Base-by-base conservation (phyloP, 2,329 filamentous ascomycete genomes). In the Colletotrichum gloeosporioides region DNA sequence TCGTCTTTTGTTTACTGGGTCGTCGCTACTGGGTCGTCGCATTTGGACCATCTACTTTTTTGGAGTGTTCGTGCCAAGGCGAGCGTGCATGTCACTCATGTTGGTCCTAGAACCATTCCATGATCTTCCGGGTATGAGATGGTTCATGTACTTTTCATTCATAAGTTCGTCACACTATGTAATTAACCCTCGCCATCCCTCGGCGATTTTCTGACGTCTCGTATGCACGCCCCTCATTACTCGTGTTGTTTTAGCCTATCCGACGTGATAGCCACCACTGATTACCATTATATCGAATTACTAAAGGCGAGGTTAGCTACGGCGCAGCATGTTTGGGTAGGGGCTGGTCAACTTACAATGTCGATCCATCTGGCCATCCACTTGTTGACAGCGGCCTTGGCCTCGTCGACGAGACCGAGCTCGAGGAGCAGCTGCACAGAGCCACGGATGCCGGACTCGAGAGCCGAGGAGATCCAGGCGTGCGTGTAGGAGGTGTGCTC, bases 401-500 rank as follows among this genome's bases (percentile, higher is more conserved):
- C 93, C 83, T 94, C 93, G 81, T 94, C 93, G 1, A 94, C 92
- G 61, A 94, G 82, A 0, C 93, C 93, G 80, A 94, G 84, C 80
- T 92, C 90, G 22, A 94, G 84, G 82, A 94, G 83, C 76, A 94
- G 78, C 83, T 95, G 92, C 6, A 92, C 88, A 0, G 91, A 91
- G 0, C 93, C 92, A 2, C 93, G 86, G 3, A 95, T 90, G 0
- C 92, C 93, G 13, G 90, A 93, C 80, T 95, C 93, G 6, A 95
- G 84, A 1, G 93, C 93, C 4, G 89, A 91, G 36, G 90, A 89
- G 66, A 94, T 93, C 93, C 92, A 95, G 2, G 92, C 93, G 80
- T 95, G 93, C 0, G 93, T 95, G 80, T 93, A 94, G 8, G 89
- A 91, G 0, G 93, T 94, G 80, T 95, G 93, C 82, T 95, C 93